Base-by-base conservation (phyloP, 2,329 filamentous ascomycete species). In the Sclerotinia subarctica region DNA sequence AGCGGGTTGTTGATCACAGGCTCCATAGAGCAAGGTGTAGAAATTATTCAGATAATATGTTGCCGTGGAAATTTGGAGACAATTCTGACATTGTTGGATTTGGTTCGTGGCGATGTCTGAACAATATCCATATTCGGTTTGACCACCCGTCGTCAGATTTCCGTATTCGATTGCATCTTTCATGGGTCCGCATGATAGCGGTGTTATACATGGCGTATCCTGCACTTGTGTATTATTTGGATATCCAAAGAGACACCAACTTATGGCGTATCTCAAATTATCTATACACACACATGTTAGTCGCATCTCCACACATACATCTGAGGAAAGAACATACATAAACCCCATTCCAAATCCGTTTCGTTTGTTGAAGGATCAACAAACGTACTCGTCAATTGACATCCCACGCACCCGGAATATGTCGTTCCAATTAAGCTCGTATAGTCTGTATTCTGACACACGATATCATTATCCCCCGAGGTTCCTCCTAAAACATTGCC, bases 221-320 rank as follows among this genome's bases (percentile, higher is more conserved):
- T 76, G 76, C 15, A 79, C 74, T 15, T 80, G 71, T 1, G 79
- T 72, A 66, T 84, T 82, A 42, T 80, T 77, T 0, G 82, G 82
- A 7, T 77, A 75, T 2, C 83, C 83, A 69, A 82, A 89, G 0
- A 89, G 72, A 73, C 87, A 90, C 72, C 82, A 82, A 1, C 83
- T 83, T 1, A 83, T 71, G 7, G 85, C 80, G 73, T 82, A 88
- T 74, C 87, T 81, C 64, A 88, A 71, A 71, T 89, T 89, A 71
- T 88, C 86, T 88, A 51, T 17, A 1, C 26, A 44, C 38, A 38
- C 26, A 5, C 1, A 26, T 26, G 38, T 64, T 44, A 68, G 54
- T 44, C 21, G 64, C 35, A 17, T 19, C 35, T 35, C 13, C n/a
- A 44, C 24, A 35, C 35, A 68, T 42, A 26, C 0, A 42, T 44